Evolutionary conservation across 352 stramenopile genomes (phyloP).

Genomic region (Globisporangium spinosum): DNA sequence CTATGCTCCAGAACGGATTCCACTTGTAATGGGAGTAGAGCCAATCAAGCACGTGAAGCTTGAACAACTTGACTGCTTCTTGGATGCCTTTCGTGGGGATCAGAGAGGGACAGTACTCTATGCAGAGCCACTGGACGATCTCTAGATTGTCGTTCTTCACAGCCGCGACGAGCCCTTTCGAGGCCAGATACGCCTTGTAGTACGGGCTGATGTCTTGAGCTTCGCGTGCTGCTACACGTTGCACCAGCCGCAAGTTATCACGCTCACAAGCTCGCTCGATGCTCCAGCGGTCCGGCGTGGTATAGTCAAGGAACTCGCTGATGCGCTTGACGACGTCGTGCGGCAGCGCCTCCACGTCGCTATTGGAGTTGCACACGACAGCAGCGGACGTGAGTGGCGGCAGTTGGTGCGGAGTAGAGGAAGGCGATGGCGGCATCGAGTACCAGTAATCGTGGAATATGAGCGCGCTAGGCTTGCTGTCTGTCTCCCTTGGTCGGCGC

Average conservation of each 20-base stretch:
- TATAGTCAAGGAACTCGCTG: neutral
- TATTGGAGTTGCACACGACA: neutral
- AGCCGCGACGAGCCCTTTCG: neutral
- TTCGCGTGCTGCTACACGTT: neutral
- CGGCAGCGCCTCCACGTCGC: neutral
- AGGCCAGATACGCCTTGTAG: neutral
- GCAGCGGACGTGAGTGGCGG: neutral
- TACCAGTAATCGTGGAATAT: no score
- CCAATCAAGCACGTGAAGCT: neutral
- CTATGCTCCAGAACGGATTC: neutral
- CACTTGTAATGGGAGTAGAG: neutral
- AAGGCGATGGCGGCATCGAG: neutral
- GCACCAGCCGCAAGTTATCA: neutral
- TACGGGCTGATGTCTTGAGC: neutral
- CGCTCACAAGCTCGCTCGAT: neutral
- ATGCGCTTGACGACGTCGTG: conserved; percentile 2
- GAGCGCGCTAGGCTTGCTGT: no score
- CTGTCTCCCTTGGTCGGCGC: no score
- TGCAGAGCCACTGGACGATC: neutral
- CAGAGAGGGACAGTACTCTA: neutral
- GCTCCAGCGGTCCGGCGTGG: neutral
- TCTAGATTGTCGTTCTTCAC: neutral
- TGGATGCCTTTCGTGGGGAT: neutral
- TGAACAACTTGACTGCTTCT: neutral
- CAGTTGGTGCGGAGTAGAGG: no score